Conservation (phyloP, 2,329 filamentous ascomycete genomes). For the Zymoseptoria passerinii region DNA sequence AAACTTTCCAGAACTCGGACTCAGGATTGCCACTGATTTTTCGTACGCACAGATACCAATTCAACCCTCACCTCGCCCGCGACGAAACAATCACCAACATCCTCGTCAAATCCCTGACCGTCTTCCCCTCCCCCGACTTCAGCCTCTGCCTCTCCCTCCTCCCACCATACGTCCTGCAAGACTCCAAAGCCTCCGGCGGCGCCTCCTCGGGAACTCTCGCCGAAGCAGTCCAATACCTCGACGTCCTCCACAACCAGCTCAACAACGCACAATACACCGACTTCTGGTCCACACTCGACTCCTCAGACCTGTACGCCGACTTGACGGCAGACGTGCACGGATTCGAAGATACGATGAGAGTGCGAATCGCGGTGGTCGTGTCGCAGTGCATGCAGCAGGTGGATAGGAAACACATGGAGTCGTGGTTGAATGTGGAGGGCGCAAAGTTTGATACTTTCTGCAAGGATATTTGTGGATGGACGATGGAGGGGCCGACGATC, state of each 20-base stretch:
- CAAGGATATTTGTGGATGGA: slow-evolving; percentile 64
- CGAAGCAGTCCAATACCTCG: slow-evolving; percentile 85
- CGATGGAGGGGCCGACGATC: slow-evolving; percentile 58
- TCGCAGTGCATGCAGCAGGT: slow-evolving; percentile 79
- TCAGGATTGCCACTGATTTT: slow-evolving; percentile 6
- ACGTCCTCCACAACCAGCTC: slow-evolving; percentile 74
- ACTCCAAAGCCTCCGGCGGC: slow-evolving; percentile 39
- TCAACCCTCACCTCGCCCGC: slow-evolving; percentile 96
- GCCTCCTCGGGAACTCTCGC: slow-evolving; percentile 58
- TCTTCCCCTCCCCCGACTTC: slow-evolving; percentile 96
- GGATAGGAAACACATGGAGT: slow-evolving; percentile 38
- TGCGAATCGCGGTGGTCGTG: slow-evolving; percentile 81
- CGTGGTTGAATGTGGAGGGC: slow-evolving; percentile 41
- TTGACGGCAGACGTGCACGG: slow-evolving; percentile 87
- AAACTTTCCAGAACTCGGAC: neutral
- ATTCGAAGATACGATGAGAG: slow-evolving; percentile 88
- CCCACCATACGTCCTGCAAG: slow-evolving; percentile 66
- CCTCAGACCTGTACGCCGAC: slow-evolving; percentile 91
- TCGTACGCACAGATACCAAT: slow-evolving; percentile 74
- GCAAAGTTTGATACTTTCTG: slow-evolving; percentile 44
- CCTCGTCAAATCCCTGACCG: slow-evolving; percentile 93
- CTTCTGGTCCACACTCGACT: slow-evolving; percentile 91
- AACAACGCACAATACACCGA: slow-evolving; percentile 80
- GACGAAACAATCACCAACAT: slow-evolving; percentile 98
- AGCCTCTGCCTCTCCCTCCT: slow-evolving; percentile 88